Conservation (phyloP, 108 stramenopile species). For the Mediolabrus comicus region DNA sequence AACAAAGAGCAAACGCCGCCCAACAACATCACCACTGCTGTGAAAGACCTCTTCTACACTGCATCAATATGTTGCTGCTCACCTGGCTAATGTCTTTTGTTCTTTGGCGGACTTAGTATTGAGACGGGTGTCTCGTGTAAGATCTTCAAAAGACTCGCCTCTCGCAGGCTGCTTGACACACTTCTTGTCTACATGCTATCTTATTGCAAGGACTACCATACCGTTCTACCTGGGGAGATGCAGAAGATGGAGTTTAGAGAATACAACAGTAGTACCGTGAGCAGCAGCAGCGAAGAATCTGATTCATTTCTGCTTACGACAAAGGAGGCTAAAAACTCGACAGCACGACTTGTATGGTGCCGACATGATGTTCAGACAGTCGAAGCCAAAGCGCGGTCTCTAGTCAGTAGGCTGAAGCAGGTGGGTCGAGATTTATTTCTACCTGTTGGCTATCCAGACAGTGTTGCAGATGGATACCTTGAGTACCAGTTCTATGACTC, state of each 20-base stretch:
- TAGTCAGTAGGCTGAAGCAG: neutral
- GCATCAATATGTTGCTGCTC: no score
- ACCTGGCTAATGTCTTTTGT: no score
- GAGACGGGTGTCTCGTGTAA: no score
- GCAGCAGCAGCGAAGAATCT: neutral
- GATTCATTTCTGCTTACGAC: neutral
- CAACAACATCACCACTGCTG: no score
- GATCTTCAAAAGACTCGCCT: no score
- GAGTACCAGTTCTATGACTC: conserved; percentile 92
- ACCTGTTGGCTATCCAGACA: conserved; percentile 55
- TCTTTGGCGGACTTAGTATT: no score
- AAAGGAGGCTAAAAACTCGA: neutral
- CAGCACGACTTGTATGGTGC: neutral
- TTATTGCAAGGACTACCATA: no score
- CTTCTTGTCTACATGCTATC: no score
- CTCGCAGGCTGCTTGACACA: no score
- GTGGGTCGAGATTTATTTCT: neutral
- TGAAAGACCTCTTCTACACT: no score
- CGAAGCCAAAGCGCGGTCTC: neutral
- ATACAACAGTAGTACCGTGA: neutral
- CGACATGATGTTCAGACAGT: neutral
- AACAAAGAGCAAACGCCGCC: no score
- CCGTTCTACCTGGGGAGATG: neutral
- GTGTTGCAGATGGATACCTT: conserved; percentile 72
- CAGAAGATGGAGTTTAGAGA: neutral